Evolutionary conservation across 1,139 yeast species (phyloP).

Genomic region (Yamadazyma aaseri): DNA sequence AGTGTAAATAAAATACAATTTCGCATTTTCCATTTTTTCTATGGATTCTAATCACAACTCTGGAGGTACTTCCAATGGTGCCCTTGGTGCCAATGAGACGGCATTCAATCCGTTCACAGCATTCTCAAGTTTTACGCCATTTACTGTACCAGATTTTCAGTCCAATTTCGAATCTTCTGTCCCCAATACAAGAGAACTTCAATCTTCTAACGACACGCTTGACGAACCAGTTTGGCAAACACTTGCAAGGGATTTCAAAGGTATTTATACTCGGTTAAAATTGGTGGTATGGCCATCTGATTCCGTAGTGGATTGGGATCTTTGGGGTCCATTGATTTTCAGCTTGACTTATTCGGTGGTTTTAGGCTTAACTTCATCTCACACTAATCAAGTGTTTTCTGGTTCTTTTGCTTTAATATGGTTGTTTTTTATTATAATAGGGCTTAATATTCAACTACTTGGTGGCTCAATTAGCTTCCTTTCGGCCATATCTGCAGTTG

Average conservation of each 20-base stretch:
- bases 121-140: not conserved
- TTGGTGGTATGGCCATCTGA: slow-evolving; percentile 75
- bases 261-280: slow-evolving; percentile 62
- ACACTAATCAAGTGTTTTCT: slow-evolving; percentile 50
- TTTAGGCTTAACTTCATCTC: slow-evolving; percentile 46
- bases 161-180: not conserved
- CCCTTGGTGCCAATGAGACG: not conserved
- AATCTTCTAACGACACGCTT: slow-evolving; percentile 55
- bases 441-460: slow-evolving; percentile 68
- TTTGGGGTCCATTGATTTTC: slow-evolving; percentile 87
- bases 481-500: slow-evolving; percentile 78
- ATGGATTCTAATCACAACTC: too few species aligned
- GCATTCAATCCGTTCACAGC: not conserved
- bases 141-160: not conserved
- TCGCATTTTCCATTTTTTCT: not conserved
- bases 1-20: too few species aligned
- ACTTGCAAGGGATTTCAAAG: slow-evolving; percentile 61
- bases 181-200: slow-evolving; percentile 1
- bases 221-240: slow-evolving; percentile 81
- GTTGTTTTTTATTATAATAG: slow-evolving; percentile 60
- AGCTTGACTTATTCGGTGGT: slow-evolving; percentile 62
- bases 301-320: slow-evolving; percentile 69
- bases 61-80: not conserved
- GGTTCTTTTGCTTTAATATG: slow-evolving; percentile 47
- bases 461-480: slow-evolving; percentile 71